Evolutionary conservation across 352 stramenopile genomes (phyloP).

Genomic region (Phytophthora multivora): DNA sequence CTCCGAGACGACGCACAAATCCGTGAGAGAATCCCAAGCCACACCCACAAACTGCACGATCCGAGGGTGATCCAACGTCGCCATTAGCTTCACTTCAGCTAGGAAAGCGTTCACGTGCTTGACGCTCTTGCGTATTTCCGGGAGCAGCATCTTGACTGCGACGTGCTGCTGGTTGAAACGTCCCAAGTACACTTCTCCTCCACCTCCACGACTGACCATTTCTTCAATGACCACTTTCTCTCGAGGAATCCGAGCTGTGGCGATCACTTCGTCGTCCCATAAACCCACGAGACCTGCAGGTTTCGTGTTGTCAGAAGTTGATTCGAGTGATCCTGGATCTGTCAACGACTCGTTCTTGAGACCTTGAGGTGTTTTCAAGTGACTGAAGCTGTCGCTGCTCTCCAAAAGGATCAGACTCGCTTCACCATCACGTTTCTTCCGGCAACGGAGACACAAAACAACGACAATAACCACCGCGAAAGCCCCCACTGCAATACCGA

Average conservation of each 20-base stretch:
- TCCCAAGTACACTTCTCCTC: slow-evolving; percentile 36
- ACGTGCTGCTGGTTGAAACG: slow-evolving; percentile 31
- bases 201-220: slow-evolving; percentile 31
- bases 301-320: neutral
- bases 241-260: slow-evolving; percentile 33
- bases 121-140: slow-evolving; percentile 17
- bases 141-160: slow-evolving; percentile 34
- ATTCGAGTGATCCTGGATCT: neutral
- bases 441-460: neutral
- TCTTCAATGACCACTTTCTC: slow-evolving; percentile 31
- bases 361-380: neutral
- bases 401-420: neutral
- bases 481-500: neutral
- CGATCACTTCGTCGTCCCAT: slow-evolving; percentile 37
- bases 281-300: slow-evolving; percentile 20
- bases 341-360: neutral
- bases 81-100: slow-evolving; percentile 36
- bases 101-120: slow-evolving; percentile 21
- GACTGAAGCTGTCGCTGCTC: neutral
- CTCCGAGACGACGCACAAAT: slow-evolving; percentile 39
- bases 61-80: slow-evolving; percentile 41
- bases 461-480: neutral
- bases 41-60: slow-evolving; percentile 54
- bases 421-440: neutral
- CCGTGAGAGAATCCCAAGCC: slow-evolving; percentile 41